A percentile compares a stretch with the other conserved stretches of the same genome.
Conservation (phyloP, 2,329 filamentous ascomycete genomes). For the Escovopsis sp. region DNA sequence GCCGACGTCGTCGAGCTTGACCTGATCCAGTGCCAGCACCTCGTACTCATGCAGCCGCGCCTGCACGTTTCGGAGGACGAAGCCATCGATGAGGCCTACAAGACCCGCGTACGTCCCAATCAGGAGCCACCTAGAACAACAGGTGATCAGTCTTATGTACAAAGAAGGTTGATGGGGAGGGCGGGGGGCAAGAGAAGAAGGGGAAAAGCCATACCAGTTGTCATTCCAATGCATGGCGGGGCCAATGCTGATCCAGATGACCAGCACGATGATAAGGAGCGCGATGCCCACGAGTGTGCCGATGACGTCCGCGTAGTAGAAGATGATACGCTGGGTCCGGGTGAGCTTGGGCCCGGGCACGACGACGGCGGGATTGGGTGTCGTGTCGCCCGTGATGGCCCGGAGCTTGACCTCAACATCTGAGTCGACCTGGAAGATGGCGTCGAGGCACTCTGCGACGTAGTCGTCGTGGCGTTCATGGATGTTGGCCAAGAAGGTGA, state of each 20-base stretch:
- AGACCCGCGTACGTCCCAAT: conserved; percentile 32
- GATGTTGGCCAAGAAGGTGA: conserved; percentile 25
- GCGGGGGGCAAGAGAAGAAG: too few relatives aligned
- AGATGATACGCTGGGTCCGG: conserved; percentile 21
- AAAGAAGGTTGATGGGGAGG: too few relatives aligned
- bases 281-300: conserved; percentile 24
- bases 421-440: conserved; percentile 19
- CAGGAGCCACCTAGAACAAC: too few relatives aligned
- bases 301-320: conserved; percentile 26
- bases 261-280: conserved; percentile 20
- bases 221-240: conserved; percentile 22
- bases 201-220: too few relatives aligned
- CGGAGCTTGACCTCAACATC: conserved; percentile 19
- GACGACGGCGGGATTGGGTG: conserved; percentile 17
- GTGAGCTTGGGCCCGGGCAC: conserved; percentile 17
- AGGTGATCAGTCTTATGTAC: too few relatives aligned
- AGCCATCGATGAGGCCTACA: conserved; percentile 28
- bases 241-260: conserved; percentile 23
- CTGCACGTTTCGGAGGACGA: conserved; percentile 29
- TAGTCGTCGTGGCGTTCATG: conserved; percentile 20
- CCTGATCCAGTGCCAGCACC: conserved; percentile 6
- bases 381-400: conserved; percentile 16
- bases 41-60: conserved; percentile 10
- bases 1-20: conserved; percentile 5
- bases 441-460: conserved; percentile 15